Percentiles rank a stretch among this genome's conserved stretches.
phyloP scores from a whole-genome alignment of 805 yeast genomes.

The Vanderwaltozyma verrucispora region DNA sequence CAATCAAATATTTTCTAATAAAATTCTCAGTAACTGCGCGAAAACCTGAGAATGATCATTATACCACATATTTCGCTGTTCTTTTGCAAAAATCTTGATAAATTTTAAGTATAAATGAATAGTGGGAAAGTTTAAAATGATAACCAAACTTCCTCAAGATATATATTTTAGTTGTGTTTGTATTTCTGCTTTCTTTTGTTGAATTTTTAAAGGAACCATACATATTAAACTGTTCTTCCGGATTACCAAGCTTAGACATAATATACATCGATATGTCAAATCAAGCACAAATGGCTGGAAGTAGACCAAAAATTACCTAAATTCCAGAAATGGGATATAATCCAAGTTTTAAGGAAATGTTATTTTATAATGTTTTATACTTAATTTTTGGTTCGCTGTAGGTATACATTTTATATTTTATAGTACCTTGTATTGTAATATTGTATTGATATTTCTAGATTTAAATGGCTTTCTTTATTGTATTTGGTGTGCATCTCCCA shows the following conservation, averaged over 20 bases:
- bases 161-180: background rate
- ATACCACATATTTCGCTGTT: too few relatives aligned
- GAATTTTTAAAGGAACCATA: background rate
- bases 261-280: constrained; percentile 14
- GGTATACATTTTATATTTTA: constrained; percentile 3
- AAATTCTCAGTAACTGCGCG: too few relatives aligned
- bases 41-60: too few relatives aligned
- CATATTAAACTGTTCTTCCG: constrained; percentile 20
- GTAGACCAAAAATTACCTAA: constrained; percentile 17
- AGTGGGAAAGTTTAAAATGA: too few relatives aligned
- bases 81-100: too few relatives aligned
- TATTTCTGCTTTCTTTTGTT: background rate
- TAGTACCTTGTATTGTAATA: background rate
- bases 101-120: too few relatives aligned
- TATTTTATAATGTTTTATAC: background rate
- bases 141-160: too few relatives aligned
- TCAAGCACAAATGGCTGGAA: constrained; percentile 25
- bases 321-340: constrained; percentile 6
- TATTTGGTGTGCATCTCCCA: too few relatives aligned
- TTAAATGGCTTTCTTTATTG: too few relatives aligned
- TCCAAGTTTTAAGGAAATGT: constrained; percentile 1
- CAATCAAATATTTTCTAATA: too few relatives aligned
- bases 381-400: constrained; percentile 4
- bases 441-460: too few relatives aligned
- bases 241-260: constrained; percentile 27